Evolutionary conservation across 331 rosid species (phyloP).

Genomic region (Acacia concinna): DNA sequence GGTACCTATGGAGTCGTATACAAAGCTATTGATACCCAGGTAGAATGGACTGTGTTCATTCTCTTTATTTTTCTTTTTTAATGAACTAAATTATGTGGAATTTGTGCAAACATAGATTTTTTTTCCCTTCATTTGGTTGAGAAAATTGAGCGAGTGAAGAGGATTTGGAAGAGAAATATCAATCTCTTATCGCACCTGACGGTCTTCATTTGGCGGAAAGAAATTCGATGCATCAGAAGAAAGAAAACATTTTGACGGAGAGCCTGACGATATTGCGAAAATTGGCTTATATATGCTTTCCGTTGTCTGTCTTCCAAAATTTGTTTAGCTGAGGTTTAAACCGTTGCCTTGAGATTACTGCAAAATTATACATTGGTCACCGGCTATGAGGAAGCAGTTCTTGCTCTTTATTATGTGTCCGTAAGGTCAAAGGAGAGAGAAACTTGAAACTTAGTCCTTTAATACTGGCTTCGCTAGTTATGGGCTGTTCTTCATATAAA

Average conservation of each 20-base stretch:
- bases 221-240: not conserved
- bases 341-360: not conserved
- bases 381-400: not conserved
- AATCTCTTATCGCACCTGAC: not conserved
- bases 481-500: not conserved
- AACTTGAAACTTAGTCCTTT: not conserved
- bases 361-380: not conserved
- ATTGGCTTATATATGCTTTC: not conserved
- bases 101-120: not conserved
- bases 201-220: not conserved
- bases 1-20: slow-evolving; percentile 93
- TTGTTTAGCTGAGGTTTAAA: not conserved
- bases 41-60: slow-evolving; percentile 55
- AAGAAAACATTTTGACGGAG: not conserved
- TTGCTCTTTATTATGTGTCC: not conserved
- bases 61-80: slow-evolving; percentile 49
- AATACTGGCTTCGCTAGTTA: not conserved
- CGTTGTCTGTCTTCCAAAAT: not conserved
- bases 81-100: not conserved
- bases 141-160: not conserved
- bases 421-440: not conserved
- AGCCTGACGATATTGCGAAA: not conserved
- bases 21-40: slow-evolving; percentile 95
- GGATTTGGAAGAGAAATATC: not conserved
- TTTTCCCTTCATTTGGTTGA: not conserved